Conservation (phyloP, 345 rosid genomes). For the Euphorbia pulcherrima region DNA sequence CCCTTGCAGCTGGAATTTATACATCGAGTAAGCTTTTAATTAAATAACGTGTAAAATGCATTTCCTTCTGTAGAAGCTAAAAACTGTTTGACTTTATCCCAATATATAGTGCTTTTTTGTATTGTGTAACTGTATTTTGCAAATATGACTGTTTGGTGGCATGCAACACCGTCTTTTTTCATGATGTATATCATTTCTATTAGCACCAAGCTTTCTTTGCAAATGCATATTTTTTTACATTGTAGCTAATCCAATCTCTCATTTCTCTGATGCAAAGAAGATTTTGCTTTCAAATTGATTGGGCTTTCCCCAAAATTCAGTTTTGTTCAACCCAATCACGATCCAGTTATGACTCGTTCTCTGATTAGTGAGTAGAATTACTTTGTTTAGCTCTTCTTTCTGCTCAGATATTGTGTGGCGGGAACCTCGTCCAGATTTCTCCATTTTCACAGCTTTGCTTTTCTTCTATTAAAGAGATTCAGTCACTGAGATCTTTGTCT, state of each 20-base stretch:
- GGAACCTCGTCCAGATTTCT: too few relatives aligned
- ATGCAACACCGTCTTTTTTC: too few relatives aligned
- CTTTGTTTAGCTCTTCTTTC: too few relatives aligned
- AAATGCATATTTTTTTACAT: not conserved
- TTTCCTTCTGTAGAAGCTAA: not conserved
- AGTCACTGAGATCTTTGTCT: conserved; percentile 26
- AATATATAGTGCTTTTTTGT: not conserved
- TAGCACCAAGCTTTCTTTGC: not conserved
- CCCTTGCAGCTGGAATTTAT: conserved; percentile 96
- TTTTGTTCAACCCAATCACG: too few relatives aligned
- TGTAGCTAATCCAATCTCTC: conserved; percentile 13
- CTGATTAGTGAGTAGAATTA: too few relatives aligned
- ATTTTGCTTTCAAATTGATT: too few relatives aligned
- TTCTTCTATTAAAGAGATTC: conserved; percentile 31
- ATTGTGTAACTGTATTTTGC: not conserved
- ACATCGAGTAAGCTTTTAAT: conserved; percentile 61
- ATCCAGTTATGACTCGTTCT: too few relatives aligned
- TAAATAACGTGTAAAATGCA: not conserved
- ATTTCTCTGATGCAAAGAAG: conserved; percentile 75
- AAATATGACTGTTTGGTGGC: not conserved
- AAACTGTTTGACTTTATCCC: not conserved
- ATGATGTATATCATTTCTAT: not conserved
- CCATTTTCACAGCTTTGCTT: conserved; percentile 30
- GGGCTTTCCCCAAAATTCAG: too few relatives aligned
- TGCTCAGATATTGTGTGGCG: too few relatives aligned